Evolutionary conservation across 352 stramenopile species (phyloP).

Genomic region (Pythium periplocum): DNA sequence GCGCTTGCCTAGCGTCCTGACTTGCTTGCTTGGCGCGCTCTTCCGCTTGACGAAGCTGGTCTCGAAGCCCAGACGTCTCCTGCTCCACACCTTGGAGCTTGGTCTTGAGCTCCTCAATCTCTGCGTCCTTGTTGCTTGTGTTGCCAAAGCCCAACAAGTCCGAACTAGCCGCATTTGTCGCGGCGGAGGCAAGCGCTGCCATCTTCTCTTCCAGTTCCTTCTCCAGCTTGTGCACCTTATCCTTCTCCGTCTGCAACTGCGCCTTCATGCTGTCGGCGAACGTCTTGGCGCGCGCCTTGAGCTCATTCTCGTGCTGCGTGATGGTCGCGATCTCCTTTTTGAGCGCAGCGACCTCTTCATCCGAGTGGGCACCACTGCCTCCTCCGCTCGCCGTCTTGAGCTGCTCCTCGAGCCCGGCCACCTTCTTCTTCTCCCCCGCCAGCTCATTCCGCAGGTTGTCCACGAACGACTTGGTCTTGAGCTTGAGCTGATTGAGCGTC

Average conservation of each 20-base stretch:
- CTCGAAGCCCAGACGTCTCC: constrained; percentile 1
- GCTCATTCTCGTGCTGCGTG: constrained; percentile 47
- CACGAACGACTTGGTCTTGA: constrained; percentile 82
- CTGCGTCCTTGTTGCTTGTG: constrained; percentile 17
- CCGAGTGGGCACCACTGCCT: not conserved
- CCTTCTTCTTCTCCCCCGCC: constrained; percentile 58
- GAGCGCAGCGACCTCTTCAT: constrained; percentile 28
- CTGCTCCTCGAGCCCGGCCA: constrained; percentile 46
- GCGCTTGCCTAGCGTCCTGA: constrained; percentile 29
- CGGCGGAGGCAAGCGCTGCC: constrained; percentile 21
- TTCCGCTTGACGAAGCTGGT: constrained; percentile 29
- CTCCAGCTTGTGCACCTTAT: constrained; percentile 45
- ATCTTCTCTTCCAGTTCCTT: constrained; percentile 40
- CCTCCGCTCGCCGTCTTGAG: constrained; percentile 23
- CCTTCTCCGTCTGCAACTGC: constrained; percentile 56
- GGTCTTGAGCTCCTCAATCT: constrained; percentile 32
- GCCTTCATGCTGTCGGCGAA: constrained; percentile 66
- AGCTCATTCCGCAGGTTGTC: constrained; percentile 72
- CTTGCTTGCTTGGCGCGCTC: constrained; percentile 22
- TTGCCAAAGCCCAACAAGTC: constrained; percentile 9
- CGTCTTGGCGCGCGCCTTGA: constrained; percentile 63
- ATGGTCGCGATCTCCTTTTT: constrained; percentile 26
- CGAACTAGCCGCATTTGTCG: not conserved
- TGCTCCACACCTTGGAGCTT: constrained; percentile 26
- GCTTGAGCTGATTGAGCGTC: constrained; percentile 74